Base-by-base conservation (phyloP, 768 basidiomycete species). In the Boletellus sp. region DNA sequence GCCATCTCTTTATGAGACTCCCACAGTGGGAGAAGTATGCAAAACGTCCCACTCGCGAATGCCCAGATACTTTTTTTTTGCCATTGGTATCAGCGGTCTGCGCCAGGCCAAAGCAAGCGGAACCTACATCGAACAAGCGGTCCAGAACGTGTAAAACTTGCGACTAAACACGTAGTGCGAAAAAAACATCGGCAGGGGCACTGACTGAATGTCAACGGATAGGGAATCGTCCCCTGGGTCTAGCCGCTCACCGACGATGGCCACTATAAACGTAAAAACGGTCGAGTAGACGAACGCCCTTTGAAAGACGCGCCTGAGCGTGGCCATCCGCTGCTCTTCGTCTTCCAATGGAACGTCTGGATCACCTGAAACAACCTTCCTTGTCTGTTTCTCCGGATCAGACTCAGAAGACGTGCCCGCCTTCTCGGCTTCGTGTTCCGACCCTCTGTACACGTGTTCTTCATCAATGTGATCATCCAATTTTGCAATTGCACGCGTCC, bases 151-250 rank as follows among this genome's bases (percentile, higher is more conserved):
- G 45, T 60, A 72, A 56, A 72, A 74, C 23, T 53, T 52, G 35
- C 62, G 62, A 37, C 65, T 69, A 42, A 69, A 71, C 10, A 72
- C 45, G 43, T 73, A 67, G 44, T 65, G 63, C 46, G 70, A 68
- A 58, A 73, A 73, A 50, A 71, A 69, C 70, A 70, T 65, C 12
- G 71, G 73, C 10, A 74, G 45, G 2, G 72, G 72, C 1, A 71
- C 70, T 70, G 42, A 41, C 41, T 26, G 44, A 47, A 57, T 34
- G 31, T 47, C 23, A 31, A 16, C 16, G 13, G 16, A 28, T n/a
- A 3, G 42, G 6, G 16, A 33, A 28, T 28, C 7, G 7, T 28
- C 37, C 23, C 28, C 3, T 13, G 26, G 17, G 22, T n/a, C 42
- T 26, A 41, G 38, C 20, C 32, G 13, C 54, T 43, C 19, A 66